Evolutionary conservation across 129 eudicot genomes (phyloP).

Genomic region (Helianthus tuberosus): DNA sequence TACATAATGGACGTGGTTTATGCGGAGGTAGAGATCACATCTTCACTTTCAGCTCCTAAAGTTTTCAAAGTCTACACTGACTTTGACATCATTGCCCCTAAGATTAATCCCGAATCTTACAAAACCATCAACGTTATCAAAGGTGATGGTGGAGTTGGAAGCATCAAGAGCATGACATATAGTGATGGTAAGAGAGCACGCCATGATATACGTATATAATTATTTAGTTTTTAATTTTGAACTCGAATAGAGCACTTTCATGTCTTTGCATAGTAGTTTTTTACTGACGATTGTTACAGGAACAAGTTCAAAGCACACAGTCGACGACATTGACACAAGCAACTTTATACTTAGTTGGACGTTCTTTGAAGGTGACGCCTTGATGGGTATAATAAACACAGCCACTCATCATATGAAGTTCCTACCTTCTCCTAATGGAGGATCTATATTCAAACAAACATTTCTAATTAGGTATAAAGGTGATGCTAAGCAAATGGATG

Average conservation of each 20-base stretch:
- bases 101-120: slow-evolving; percentile 39
- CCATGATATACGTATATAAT: too few relatives aligned
- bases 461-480: background rate
- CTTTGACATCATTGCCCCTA: slow-evolving; percentile 39
- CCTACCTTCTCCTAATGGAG: slow-evolving; percentile 14
- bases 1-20: slow-evolving; percentile 39
- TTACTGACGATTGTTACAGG: too few relatives aligned
- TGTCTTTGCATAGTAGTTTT: too few relatives aligned
- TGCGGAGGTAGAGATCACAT: slow-evolving; percentile 27
- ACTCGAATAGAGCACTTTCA: too few relatives aligned
- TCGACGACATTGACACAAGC: slow-evolving; percentile 22
- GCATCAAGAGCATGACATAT: slow-evolving; percentile 35
- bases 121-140: slow-evolving; percentile 36
- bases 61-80: slow-evolving; percentile 38
- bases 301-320: background rate
- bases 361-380: slow-evolving; percentile 22
- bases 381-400: slow-evolving; percentile 12
- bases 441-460: slow-evolving; percentile 7
- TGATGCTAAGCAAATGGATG: slow-evolving; percentile 5
- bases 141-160: slow-evolving; percentile 57
- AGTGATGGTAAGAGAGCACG: slow-evolving; percentile 34
- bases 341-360: slow-evolving; percentile 15
- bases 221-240: too few relatives aligned
- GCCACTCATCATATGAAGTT: slow-evolving; percentile 9
- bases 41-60: slow-evolving; percentile 43